Evolutionary conservation across 345 rosid genomes (phyloP).

Genomic region (Microthlaspi erraticum): DNA sequence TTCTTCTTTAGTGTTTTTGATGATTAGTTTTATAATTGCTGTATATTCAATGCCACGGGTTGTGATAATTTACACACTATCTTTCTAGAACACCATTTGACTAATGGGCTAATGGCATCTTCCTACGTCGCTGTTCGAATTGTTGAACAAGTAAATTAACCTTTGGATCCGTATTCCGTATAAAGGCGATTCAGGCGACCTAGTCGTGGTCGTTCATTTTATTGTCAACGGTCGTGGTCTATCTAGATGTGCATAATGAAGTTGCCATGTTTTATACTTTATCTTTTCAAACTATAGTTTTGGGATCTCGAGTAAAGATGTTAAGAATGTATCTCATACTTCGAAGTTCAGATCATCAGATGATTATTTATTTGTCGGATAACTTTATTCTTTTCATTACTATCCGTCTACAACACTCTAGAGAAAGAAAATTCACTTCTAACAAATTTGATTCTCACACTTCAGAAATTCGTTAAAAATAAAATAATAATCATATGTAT

Average conservation of each 20-base stretch:
- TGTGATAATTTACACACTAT: not conserved
- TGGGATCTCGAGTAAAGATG: not conserved
- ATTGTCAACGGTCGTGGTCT: slow-evolving; percentile 1
- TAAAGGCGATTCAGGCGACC: no score
- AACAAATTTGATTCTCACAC: not conserved
- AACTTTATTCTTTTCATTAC: not conserved
- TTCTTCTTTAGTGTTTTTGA: not conserved
- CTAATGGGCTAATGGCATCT: slow-evolving; percentile 1
- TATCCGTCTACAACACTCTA: not conserved
- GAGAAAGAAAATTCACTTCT: not conserved
- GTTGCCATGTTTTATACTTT: not conserved
- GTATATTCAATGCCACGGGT: not conserved
- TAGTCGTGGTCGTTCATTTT: slow-evolving; percentile 13
- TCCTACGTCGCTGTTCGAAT: slow-evolving; percentile 8
- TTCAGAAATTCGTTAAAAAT: not conserved
- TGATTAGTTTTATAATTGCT: not conserved
- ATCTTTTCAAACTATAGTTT: not conserved
- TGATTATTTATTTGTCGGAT: slow-evolving; percentile 8
- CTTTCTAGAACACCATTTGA: slow-evolving; percentile 20
- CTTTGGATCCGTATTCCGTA: not conserved
- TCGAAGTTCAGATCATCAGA: not conserved
- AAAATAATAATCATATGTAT: not conserved
- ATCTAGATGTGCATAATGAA: not conserved
- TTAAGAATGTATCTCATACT: not conserved
- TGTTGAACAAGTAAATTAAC: slow-evolving; percentile 29